These are phyloP conservation scores for Aspergillus sp. DNA, from an alignment of 2,329 filamentous ascomycete species.

Conservation along the genomic window DNA sequence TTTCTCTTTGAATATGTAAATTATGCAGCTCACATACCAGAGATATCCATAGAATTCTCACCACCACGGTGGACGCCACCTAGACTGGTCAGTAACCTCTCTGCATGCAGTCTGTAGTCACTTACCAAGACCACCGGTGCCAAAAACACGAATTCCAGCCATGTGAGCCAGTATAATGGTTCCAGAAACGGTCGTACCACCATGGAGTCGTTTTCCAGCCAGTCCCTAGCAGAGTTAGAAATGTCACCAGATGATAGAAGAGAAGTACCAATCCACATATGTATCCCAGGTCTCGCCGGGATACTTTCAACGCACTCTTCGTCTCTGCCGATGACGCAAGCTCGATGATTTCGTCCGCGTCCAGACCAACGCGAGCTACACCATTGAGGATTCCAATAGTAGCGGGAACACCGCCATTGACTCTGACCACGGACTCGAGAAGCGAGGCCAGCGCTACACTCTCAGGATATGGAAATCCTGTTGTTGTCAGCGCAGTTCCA, in stretches of 20 bases:
- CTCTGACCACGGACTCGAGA: constrained; percentile 77
- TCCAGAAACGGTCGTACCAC: constrained; percentile 88
- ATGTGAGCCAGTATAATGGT: constrained; percentile 87
- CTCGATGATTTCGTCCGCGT: constrained; percentile 66
- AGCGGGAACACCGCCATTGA: constrained; percentile 79
- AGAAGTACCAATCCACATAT: constrained; percentile 67
- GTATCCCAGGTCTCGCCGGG: constrained; percentile 80
- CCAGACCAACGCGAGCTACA: constrained; percentile 75
- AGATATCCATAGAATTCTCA: constrained; percentile 85
- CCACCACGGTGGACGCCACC: constrained; percentile 88
- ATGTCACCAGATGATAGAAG: constrained; percentile 15
- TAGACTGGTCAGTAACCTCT: constrained; percentile 20
- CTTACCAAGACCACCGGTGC: constrained; percentile 78
- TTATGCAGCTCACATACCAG: constrained; percentile 40
- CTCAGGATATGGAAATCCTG: constrained; percentile 68
- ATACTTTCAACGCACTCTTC: constrained; percentile 73
- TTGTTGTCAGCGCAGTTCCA: constrained; percentile 2
- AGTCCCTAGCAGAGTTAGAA: constrained; percentile 50
- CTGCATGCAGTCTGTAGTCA: background rate
- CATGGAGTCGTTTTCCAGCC: constrained; percentile 68
- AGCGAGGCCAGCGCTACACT: constrained; percentile 73
- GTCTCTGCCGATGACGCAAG: constrained; percentile 66
- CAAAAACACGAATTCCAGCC: constrained; percentile 88
- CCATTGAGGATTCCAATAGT: constrained; percentile 87
- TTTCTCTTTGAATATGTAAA: background rate